Conservation (phyloP, 495 filamentous ascomycete species). For the Ascobolus immersus region DNA sequence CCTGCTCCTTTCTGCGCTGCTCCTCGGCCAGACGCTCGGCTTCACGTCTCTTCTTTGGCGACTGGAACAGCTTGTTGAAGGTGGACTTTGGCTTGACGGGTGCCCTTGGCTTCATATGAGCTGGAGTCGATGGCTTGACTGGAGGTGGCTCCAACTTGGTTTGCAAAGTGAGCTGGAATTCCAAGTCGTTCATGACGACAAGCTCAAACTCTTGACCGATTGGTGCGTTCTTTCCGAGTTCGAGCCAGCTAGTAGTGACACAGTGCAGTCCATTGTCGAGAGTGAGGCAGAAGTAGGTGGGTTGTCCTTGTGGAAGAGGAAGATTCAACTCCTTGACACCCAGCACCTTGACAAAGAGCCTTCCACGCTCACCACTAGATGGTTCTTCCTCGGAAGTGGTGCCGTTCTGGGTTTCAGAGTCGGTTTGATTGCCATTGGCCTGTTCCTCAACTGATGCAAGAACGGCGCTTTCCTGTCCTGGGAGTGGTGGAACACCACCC, state of each 20-base stretch:
- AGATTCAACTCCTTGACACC: slow-evolving; percentile 86
- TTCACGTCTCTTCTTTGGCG: slow-evolving; percentile 84
- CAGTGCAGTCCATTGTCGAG: slow-evolving; percentile 94
- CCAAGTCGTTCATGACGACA: slow-evolving; percentile 83
- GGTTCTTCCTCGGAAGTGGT: slow-evolving; percentile 34
- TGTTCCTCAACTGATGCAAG: too few species aligned
- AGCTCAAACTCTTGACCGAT: slow-evolving; percentile 97
- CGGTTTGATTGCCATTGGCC: slow-evolving; percentile 22
- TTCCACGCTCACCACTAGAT: slow-evolving; percentile 68
- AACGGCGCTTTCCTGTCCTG: slow-evolving; percentile 64
- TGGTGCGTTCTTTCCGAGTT: slow-evolving; percentile 73
- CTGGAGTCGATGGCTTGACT: slow-evolving; percentile 15
- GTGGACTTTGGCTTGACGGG: slow-evolving; percentile 43
- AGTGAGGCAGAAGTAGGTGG: slow-evolving; percentile 76
- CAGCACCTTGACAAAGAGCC: slow-evolving; percentile 90
- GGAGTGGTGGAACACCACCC: slow-evolving; percentile 47
- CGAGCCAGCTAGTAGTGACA: slow-evolving; percentile 85
- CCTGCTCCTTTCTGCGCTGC: slow-evolving; percentile 14
- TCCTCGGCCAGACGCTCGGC: slow-evolving; percentile 46
- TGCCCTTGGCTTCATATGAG: slow-evolving; percentile 22
- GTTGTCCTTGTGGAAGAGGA: slow-evolving; percentile 79
- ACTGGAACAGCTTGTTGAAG: slow-evolving; percentile 78
- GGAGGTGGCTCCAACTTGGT: slow-evolving; percentile 72
- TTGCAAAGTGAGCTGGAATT: slow-evolving; percentile 90
- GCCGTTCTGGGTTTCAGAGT: slow-evolving; percentile 7